Base-by-base conservation (phyloP, 2,329 filamentous ascomycete species). In the Leptographium galeiforme region DNA sequence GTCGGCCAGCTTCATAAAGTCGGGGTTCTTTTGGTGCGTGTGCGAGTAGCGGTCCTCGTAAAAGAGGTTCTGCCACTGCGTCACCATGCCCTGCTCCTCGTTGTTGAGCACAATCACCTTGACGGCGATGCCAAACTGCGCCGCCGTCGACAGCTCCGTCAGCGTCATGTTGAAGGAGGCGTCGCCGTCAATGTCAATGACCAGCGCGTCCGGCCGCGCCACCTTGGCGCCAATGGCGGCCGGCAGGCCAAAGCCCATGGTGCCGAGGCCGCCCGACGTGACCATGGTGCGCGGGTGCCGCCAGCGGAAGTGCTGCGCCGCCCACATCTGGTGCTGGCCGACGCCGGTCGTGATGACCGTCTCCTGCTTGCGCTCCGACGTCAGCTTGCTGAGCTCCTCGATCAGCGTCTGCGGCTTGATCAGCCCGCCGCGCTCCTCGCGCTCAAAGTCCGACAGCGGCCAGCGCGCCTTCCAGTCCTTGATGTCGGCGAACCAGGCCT, bases 81-180 rank as follows among this genome's bases (percentile, higher is more conserved):
- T 96, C 45, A 97, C 90, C 91, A 97, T 97, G 52, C 91, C 91
- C 72, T 96, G 91, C 71, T 97, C 89, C 69, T 95, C 89, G 69
- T 95, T 98, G 76, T 97, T 97, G 53, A 98, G 70, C 32, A 97
- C 77, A 61, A 97, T 89, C 56, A 97, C 78, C 78, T 97, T 97
- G 69, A 95, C 84, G 59, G 87, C 90, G 67, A 97, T 96, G 72
- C 93, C 87, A 76, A 97, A 97, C 71, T 98, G 90, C 10, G 87
- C 81, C 44, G 90, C 90, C 2, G 91, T 96, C 47, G 86, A 87
- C 52, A 98, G 82, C 72, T 98, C 93, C 1, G 91, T 96, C 56
- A 96, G 77, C 7, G 93, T 97, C 93, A 98, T 97, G 77, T 89
- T 88, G 75, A 98, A 97, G 4, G 90, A 96, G n/a, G 91, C 93